Percentiles rank a stretch among this genome's conserved stretches.
Conservation (phyloP, 176 grass and related monocot genomes). For the Aechmea fasciata region DNA sequence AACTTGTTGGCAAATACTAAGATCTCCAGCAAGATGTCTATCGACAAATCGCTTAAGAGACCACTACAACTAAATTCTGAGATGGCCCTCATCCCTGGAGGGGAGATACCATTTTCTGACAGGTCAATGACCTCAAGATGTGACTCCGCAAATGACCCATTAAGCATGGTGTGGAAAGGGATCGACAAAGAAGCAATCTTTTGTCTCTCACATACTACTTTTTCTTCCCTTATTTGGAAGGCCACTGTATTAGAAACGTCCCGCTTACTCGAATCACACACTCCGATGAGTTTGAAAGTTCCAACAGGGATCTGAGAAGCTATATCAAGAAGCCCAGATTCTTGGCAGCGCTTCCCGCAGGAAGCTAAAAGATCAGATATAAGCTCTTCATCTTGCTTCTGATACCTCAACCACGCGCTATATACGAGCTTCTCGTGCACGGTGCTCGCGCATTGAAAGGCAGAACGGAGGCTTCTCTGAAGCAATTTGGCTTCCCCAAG, state of each 20-base stretch:
- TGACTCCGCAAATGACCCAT: slow-evolving; percentile 82
- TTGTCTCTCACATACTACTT: slow-evolving; percentile 56
- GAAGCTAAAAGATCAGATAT: slow-evolving; percentile 64
- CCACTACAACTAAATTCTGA: slow-evolving; percentile 52
- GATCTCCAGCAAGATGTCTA: slow-evolving; percentile 70
- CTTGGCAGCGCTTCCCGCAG: slow-evolving; percentile 55
- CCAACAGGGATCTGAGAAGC: slow-evolving; percentile 42
- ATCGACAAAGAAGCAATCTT: slow-evolving; percentile 69
- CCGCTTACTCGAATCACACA: slow-evolving; percentile 2
- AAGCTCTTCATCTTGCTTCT: slow-evolving; percentile 72
- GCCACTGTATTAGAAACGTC: slow-evolving; percentile 35
- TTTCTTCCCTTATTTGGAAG: slow-evolving; percentile 67
- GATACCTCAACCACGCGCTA: slow-evolving; percentile 60
- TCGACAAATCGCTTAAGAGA: slow-evolving; percentile 43
- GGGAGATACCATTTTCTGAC: slow-evolving; percentile 75
- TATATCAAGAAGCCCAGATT: slow-evolving; percentile 58
- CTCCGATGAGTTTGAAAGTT: slow-evolving; percentile 27
- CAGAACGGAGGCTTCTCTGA: slow-evolving; percentile 76
- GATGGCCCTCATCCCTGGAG: slow-evolving; percentile 54
- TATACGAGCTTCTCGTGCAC: slow-evolving; percentile 79
- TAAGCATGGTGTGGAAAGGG: slow-evolving; percentile 88
- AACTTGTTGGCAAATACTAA: slow-evolving; percentile 79
- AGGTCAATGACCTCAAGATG: slow-evolving; percentile 80
- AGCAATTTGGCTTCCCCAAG: slow-evolving; percentile 74
- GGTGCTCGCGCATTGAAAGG: slow-evolving; percentile 38